Conservation (phyloP, 2,329 filamentous ascomycete species). For the Xylaria sp. region DNA sequence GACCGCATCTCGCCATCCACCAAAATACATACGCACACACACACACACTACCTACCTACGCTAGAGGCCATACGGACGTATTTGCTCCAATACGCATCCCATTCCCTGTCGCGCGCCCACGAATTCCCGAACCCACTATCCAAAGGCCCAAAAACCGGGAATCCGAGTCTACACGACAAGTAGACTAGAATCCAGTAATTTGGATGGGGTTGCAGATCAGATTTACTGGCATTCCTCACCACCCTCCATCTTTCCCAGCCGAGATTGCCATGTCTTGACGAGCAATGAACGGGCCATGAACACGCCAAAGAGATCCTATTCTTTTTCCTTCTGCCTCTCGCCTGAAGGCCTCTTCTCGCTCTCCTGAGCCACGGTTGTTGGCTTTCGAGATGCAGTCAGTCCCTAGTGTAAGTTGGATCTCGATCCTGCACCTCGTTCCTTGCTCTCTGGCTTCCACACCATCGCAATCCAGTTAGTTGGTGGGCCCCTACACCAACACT, state of each 20-base stretch:
- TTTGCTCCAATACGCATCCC: slow-evolving; percentile 19
- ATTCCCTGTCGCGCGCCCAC: slow-evolving; percentile 23
- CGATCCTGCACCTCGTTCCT: slow-evolving; percentile 28
- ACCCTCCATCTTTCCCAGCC: slow-evolving; percentile 23
- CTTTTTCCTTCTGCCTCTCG: slow-evolving; percentile 46
- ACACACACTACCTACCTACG: slow-evolving; percentile 26
- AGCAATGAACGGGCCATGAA: slow-evolving; percentile 49
- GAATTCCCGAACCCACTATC: slow-evolving; percentile 6
- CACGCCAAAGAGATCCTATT: slow-evolving; percentile 43
- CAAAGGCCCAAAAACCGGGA: background rate
- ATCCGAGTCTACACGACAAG: slow-evolving; percentile 4
- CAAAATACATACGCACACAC: no score
- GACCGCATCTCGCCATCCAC: slow-evolving; percentile 40
- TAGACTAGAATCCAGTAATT: slow-evolving; percentile 8
- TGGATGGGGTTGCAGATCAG: slow-evolving; percentile 31
- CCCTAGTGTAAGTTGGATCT: slow-evolving; percentile 60
- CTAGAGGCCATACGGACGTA: slow-evolving; percentile 17
- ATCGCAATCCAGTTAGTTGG: slow-evolving; percentile 34
- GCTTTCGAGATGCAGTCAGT: slow-evolving; percentile 65
- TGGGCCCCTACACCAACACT: slow-evolving; percentile 29
- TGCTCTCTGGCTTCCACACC: slow-evolving; percentile 20
- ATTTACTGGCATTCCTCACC: slow-evolving; percentile 44
- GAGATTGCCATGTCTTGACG: slow-evolving; percentile 49
- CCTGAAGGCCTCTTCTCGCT: slow-evolving; percentile 50
- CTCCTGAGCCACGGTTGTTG: slow-evolving; percentile 51